phyloP scores from a whole-genome alignment of 768 basidiomycete genomes.

The Collybia mongolica region DNA sequence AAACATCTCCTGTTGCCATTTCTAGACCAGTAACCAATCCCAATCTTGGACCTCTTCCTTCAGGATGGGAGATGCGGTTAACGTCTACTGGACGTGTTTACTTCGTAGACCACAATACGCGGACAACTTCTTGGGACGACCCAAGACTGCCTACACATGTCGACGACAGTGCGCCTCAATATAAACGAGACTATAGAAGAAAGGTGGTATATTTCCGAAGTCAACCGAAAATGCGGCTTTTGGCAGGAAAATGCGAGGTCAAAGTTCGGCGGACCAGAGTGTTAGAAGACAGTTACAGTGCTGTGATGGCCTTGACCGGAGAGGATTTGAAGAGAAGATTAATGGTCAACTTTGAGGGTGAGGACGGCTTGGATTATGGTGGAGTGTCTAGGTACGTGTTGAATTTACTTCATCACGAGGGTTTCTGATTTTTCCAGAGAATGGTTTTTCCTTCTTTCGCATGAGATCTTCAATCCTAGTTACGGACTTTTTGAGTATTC shows the following conservation, averaged over 20 bases:
- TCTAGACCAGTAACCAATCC: slow-evolving; percentile 48
- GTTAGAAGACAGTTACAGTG: slow-evolving; percentile 83
- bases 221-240: slow-evolving; percentile 79
- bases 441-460: slow-evolving; percentile 85
- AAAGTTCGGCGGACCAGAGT: slow-evolving; percentile 80
- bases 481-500: slow-evolving; percentile 85
- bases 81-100: slow-evolving; percentile 85
- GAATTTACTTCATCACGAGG: not conserved
- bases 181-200: slow-evolving; percentile 89
- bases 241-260: slow-evolving; percentile 82
- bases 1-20: slow-evolving; percentile 47
- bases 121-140: slow-evolving; percentile 93
- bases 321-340: slow-evolving; percentile 69
- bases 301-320: slow-evolving; percentile 79
- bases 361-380: slow-evolving; percentile 79
- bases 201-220: slow-evolving; percentile 93
- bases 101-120: slow-evolving; percentile 90
- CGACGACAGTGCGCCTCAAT: slow-evolving; percentile 90
- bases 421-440: slow-evolving; percentile 44
- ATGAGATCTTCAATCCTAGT: slow-evolving; percentile 80
- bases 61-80: slow-evolving; percentile 94
- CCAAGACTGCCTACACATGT: slow-evolving; percentile 80
- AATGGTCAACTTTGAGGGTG: slow-evolving; percentile 76
- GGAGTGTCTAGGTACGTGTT: slow-evolving; percentile 64
- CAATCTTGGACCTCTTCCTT: slow-evolving; percentile 79